Evolutionary conservation across 2,329 filamentous ascomycete species (phyloP).

Genomic region (Truncatella angustata): DNA sequence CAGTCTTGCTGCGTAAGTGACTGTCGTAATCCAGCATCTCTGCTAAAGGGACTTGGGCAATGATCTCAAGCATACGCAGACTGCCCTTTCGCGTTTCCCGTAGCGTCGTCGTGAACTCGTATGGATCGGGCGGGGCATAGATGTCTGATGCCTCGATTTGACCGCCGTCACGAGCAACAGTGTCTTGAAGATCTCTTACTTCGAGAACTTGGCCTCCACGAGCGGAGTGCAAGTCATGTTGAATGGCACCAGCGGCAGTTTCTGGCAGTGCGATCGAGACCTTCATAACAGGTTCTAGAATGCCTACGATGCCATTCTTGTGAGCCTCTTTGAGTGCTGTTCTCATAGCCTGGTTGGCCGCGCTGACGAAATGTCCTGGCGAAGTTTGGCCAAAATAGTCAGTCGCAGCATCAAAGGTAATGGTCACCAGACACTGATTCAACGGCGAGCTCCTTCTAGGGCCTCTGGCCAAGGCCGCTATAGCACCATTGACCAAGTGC

Average conservation of each 20-base stretch:
- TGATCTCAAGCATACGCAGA: conserved; percentile 61
- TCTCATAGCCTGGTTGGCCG: conserved; percentile 62
- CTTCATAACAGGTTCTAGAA: conserved; percentile 94
- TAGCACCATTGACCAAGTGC: conserved; percentile 73
- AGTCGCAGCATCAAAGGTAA: conserved; percentile 64
- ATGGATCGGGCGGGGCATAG: conserved; percentile 87
- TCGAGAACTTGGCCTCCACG: conserved; percentile 75
- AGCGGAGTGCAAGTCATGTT: conserved; percentile 75
- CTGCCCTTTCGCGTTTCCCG: conserved; percentile 46
- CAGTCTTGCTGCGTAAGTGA: conserved; percentile 83
- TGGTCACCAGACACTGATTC: conserved; percentile 68
- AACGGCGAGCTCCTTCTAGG: conserved; percentile 79
- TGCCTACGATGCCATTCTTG: conserved; percentile 51
- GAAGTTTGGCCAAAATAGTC: conserved; percentile 67
- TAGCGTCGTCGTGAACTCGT: conserved; percentile 58
- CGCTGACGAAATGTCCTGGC: conserved; percentile 66
- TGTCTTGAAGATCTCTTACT: conserved; percentile 65
- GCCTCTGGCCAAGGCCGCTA: conserved; percentile 81
- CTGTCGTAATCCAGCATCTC: conserved; percentile 96
- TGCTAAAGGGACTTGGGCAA: conserved; percentile 85
- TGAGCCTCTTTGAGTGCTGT: conserved; percentile 65
- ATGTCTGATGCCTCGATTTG: conserved; percentile 70
- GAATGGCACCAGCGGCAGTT: conserved; percentile 73
- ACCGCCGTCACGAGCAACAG: conserved; percentile 58
- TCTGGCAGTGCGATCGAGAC: conserved; percentile 86